A percentile compares a stretch with the other conserved stretches of the same genome.
phyloP scores from a whole-genome alignment of 257 asterid species.

The Linderniella brevidens region DNA sequence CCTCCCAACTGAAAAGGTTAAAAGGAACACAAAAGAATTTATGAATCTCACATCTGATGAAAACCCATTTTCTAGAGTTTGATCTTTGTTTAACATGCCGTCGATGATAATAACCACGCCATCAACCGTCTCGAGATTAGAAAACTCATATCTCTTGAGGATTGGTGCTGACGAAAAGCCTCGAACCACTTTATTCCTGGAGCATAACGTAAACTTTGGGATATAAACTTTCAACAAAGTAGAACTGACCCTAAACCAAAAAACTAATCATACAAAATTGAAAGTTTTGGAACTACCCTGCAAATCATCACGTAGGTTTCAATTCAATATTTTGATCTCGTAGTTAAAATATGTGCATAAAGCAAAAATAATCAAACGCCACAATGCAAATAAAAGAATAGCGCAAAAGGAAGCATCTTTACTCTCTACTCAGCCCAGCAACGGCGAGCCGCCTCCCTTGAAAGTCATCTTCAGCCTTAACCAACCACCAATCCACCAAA shows the following conservation, averaged over 20 bases:
- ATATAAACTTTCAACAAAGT: constrained; percentile 7
- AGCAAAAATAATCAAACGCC: too few species aligned
- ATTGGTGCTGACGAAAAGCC: constrained; percentile 65
- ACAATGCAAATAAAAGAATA: background rate
- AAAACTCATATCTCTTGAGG: constrained; percentile 29
- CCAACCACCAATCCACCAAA: constrained; percentile 68
- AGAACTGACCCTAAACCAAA: constrained; percentile 1
- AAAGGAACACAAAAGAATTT: constrained; percentile 6
- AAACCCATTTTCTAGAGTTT: constrained; percentile 51
- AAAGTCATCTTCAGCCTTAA: constrained; percentile 24
- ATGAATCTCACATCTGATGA: constrained; percentile 42
- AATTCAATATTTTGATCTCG: too few species aligned
- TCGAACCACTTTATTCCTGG: constrained; percentile 43
- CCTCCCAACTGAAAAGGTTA: background rate
- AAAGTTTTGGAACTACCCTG: too few species aligned
- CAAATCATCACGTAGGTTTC: too few species aligned
- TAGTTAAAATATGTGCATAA: background rate
- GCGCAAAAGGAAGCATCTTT: constrained; percentile 7
- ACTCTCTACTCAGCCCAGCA: constrained; percentile 41
- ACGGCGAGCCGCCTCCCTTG: constrained; percentile 40
- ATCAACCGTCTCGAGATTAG: constrained; percentile 53
- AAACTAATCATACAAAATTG: background rate
- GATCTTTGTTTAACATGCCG: constrained; percentile 47
- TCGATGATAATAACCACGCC: constrained; percentile 36
- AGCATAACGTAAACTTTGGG: constrained; percentile 12